These are phyloP conservation scores for Stylonectria norvegica DNA, from an alignment of 2,329 filamentous ascomycete genomes.

Conservation along the genomic window DNA sequence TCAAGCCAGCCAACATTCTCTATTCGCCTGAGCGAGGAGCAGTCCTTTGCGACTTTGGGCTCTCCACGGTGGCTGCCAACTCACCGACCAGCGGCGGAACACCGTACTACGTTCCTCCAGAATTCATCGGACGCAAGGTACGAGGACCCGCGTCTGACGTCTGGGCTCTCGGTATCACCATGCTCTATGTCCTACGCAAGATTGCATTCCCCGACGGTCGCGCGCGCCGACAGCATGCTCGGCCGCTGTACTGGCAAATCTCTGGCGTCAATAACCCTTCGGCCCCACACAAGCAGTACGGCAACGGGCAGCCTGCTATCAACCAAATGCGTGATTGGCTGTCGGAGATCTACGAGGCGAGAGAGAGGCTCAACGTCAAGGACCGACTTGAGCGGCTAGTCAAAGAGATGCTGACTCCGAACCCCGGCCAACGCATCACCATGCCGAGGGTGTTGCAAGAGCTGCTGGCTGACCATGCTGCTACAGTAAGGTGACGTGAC, in stretches of 20 bases:
- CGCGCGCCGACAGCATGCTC: constrained; percentile 44
- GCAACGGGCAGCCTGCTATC: constrained; percentile 41
- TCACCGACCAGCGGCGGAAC: constrained; percentile 53
- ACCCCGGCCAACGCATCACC: constrained; percentile 50
- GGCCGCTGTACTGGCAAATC: constrained; percentile 56
- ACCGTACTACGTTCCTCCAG: constrained; percentile 59
- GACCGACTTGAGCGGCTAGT: constrained; percentile 52
- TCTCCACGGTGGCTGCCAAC: constrained; percentile 47
- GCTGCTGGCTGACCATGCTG: constrained; percentile 32
- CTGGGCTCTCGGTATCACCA: constrained; percentile 58
- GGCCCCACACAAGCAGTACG: constrained; percentile 31
- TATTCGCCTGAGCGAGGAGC: constrained; percentile 57
- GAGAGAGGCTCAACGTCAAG: constrained; percentile 41
- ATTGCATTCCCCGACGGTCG: constrained; percentile 54
- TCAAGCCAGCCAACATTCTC: constrained; percentile 60
- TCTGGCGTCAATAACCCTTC: constrained; percentile 49
- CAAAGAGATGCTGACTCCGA: constrained; percentile 51
- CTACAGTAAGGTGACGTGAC: constrained; percentile 11
- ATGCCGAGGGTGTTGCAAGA: constrained; percentile 50
- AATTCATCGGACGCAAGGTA: constrained; percentile 54
- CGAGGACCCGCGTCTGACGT: constrained; percentile 56
- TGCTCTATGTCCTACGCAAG: constrained; percentile 57
- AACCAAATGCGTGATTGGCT: constrained; percentile 57
- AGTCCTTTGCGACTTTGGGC: constrained; percentile 59
- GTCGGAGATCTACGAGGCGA: constrained; percentile 48